Evolutionary conservation across 345 rosid species (phyloP), one percentile per base, ranked within the genome.

Genomic region (Eucalyptus pauciflora): DNA sequence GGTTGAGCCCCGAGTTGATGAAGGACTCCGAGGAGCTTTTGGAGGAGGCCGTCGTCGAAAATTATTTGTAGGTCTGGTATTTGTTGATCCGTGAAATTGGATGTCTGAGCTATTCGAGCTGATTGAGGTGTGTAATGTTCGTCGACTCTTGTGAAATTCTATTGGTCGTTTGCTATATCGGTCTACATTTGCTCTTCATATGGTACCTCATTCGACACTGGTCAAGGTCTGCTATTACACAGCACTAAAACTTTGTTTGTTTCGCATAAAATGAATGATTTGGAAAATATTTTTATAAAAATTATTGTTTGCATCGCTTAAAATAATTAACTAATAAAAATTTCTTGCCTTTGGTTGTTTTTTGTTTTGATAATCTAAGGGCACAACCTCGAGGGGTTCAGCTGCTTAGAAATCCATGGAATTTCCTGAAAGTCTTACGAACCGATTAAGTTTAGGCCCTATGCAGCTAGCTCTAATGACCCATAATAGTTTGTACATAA

Each of bases 1-100:
- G 97, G 93, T 64, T 95, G 86, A 95, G 97, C 52, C 97, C 97
- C 88, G 93, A 52, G 2, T 88, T 94, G 90, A 94, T 94, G 96
- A 90, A 31, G 24, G 69, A 62, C 69, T 93, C 95, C 1, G 89
- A 88, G 25, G 83, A 89, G 22, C 90, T 88, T 90, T 83, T 95
- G 86, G 79, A 90, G 79, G 93, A 94, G 69, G 92, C 94, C 86
- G 85, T 94, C n/a, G 87, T 76, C 43, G 83, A 76, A 37, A 45
- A 76, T 76, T 76, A 20, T 76, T 37, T 1, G 83, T 76, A 76
- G 29, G 48, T 41, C 48, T 41, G 27, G 83, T 76, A 11, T 76
- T 41, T 76, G 46, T 41, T 20, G 25, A 41, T 76, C 27, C 15
- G 15, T 41, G 11, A 76, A 20, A 41, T 20, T 31, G 13, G 83